Evolutionary conservation across 768 basidiomycete species (phyloP).

Genomic region (Amanita brunnescens): DNA sequence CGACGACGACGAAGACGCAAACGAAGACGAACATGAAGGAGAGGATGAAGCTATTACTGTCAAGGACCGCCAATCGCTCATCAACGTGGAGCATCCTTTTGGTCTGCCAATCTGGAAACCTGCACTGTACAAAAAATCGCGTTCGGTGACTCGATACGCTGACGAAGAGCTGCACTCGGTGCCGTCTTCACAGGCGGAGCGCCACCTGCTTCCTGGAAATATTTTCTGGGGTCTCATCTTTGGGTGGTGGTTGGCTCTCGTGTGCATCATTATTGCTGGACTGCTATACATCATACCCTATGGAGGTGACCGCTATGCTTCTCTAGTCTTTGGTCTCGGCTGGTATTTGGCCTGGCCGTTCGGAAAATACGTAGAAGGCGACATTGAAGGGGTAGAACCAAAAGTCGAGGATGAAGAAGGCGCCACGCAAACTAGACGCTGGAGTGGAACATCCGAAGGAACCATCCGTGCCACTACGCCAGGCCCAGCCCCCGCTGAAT

Average conservation of each 20-base stretch:
- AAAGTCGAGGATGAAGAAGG: constrained; percentile 29
- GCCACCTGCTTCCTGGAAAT: constrained; percentile 90
- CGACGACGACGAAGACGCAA: constrained; percentile 31
- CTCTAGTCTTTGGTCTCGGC: constrained; percentile 83
- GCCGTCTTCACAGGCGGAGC: constrained; percentile 88
- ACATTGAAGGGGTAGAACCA: constrained; percentile 23
- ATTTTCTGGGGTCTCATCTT: constrained; percentile 86
- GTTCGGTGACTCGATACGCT: constrained; percentile 92
- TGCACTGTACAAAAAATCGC: constrained; percentile 94
- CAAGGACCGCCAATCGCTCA: constrained; percentile 93
- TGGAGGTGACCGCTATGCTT: constrained; percentile 78
- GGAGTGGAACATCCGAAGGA: constrained; percentile 25
- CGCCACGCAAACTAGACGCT: constrained; percentile 20
- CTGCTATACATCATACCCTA: constrained; percentile 66
- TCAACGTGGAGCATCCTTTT: constrained; percentile 98
- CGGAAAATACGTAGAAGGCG: constrained; percentile 95
- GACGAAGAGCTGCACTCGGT: constrained; percentile 89
- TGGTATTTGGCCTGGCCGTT: constrained; percentile 99
- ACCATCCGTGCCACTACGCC: constrained; percentile 28
- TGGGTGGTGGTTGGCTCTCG: constrained; percentile 86
- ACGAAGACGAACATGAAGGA: constrained; percentile 15
- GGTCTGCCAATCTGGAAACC: constrained; percentile 99
- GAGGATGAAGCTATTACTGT: constrained; percentile 89
- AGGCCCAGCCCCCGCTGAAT: constrained; percentile 9
- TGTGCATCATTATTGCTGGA: constrained; percentile 59